A percentile compares a stretch with the other conserved stretches of the same genome.
These are phyloP conservation scores for Fusarium sarcochroum DNA, from an alignment of 2,329 filamentous ascomycete genomes.

Conservation along the genomic window DNA sequence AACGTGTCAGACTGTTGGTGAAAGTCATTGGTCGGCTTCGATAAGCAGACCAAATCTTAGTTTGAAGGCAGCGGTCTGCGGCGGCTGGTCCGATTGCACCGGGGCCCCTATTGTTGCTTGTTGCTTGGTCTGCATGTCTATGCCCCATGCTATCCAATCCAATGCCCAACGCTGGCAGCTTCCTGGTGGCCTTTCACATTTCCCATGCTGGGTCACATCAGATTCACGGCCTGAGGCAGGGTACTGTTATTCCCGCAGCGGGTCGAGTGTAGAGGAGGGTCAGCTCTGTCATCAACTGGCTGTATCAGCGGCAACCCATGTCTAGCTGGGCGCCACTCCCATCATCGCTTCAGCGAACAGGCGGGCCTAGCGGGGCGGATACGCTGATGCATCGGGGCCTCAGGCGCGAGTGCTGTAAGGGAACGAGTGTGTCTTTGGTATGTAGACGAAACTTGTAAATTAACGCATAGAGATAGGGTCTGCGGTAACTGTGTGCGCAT, in stretches of 20 bases:
- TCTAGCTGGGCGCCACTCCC: slow-evolving; percentile 47
- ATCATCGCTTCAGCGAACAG: slow-evolving; percentile 48
- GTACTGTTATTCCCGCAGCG: slow-evolving; percentile 45
- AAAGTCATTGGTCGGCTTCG: slow-evolving; percentile 30
- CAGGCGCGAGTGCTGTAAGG: slow-evolving; percentile 18
- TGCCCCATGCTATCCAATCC: slow-evolving; percentile 13
- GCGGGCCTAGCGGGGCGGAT: slow-evolving; percentile 39
- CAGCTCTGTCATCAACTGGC: slow-evolving; percentile 40
- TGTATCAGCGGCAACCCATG: slow-evolving; percentile 41
- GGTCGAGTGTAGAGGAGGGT: slow-evolving; percentile 35
- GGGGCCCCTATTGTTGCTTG: slow-evolving; percentile 28
- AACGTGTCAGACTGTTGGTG: slow-evolving; percentile 36
- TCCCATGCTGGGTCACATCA: slow-evolving; percentile 46
- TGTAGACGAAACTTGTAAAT: not conserved
- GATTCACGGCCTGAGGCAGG: slow-evolving; percentile 43
- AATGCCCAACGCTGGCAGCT: slow-evolving; percentile 21
- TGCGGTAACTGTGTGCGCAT: too few species aligned
- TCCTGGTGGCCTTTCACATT: slow-evolving; percentile 44
- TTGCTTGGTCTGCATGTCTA: slow-evolving; percentile 13
- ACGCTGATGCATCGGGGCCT: slow-evolving; percentile 27
- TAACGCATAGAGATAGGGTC: not conserved
- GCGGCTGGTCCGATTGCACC: slow-evolving; percentile 32
- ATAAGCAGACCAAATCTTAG: slow-evolving; percentile 24
- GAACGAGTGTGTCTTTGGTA: not conserved
- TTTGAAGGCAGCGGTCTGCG: slow-evolving; percentile 42